Conservation (phyloP, 805 yeast genomes). For the Saccharomycopsis sp. region DNA sequence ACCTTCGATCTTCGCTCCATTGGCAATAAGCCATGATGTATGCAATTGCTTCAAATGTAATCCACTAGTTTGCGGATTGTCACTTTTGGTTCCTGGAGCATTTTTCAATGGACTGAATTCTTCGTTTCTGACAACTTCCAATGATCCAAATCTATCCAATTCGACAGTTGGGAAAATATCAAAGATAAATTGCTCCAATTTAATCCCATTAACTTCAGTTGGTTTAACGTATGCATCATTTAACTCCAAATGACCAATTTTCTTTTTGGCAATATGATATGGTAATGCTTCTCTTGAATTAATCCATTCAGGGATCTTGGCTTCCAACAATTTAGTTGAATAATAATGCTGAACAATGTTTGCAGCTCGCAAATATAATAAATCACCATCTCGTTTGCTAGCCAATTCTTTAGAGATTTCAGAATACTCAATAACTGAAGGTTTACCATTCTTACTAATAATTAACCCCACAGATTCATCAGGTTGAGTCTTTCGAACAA, state of each 20-base stretch:
- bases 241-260: slow-evolving; percentile 57
- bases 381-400: slow-evolving; percentile 52
- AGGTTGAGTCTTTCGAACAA: slow-evolving; percentile 87
- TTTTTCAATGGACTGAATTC: slow-evolving; percentile 95
- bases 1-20: slow-evolving; percentile 56
- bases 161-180: slow-evolving; percentile 85
- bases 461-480: slow-evolving; percentile 87
- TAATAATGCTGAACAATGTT: slow-evolving; percentile 97
- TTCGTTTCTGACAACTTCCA: slow-evolving; percentile 78
- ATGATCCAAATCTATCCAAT: slow-evolving; percentile 70
- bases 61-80: slow-evolving; percentile 80
- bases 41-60: slow-evolving; percentile 57
- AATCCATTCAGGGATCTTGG: slow-evolving; percentile 63
- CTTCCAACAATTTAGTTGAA: slow-evolving; percentile 62
- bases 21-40: slow-evolving; percentile 61
- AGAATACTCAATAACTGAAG: slow-evolving; percentile 92
- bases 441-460: slow-evolving; percentile 50
- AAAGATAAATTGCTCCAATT: slow-evolving; percentile 93
- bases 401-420: slow-evolving; percentile 78
- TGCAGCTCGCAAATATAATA: slow-evolving; percentile 81
- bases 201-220: slow-evolving; percentile 79
- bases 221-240: slow-evolving; percentile 50
- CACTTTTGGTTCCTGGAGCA: slow-evolving; percentile 74
- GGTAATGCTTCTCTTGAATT: slow-evolving; percentile 62
- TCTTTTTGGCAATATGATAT: slow-evolving; percentile 92